phyloP scores from a whole-genome alignment of 306 rosid species.

The Echinosophora koreensis region DNA sequence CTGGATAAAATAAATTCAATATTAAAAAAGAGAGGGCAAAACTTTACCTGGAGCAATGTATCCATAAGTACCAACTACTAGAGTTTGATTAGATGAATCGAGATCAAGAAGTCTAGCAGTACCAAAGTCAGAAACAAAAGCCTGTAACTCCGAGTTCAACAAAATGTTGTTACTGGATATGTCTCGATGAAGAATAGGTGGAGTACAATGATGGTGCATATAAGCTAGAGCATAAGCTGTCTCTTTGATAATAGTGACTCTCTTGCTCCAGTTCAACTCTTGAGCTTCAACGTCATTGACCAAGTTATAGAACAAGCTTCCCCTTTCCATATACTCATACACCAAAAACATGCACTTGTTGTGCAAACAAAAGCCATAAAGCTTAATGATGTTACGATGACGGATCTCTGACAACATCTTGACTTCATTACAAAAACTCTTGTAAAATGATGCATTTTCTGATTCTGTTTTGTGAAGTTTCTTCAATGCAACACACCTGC shows the following conservation, averaged over 20 bases:
- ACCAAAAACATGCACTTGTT: slow-evolving; percentile 36
- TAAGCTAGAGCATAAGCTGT: slow-evolving; percentile 26
- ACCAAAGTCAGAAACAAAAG: slow-evolving; percentile 28
- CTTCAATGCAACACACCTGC: slow-evolving; percentile 38
- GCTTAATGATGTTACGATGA: slow-evolving; percentile 26
- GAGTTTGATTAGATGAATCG: slow-evolving; percentile 25
- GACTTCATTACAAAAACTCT: slow-evolving; percentile 28
- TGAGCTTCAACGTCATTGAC: background rate
- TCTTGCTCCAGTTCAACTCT: slow-evolving; percentile 32
- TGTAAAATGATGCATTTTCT: background rate
- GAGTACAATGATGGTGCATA: slow-evolving; percentile 41
- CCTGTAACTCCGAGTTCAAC: slow-evolving; percentile 6
- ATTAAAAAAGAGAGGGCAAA: too few relatives aligned
- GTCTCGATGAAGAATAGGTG: slow-evolving; percentile 32
- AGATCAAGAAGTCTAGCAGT: slow-evolving; percentile 29
- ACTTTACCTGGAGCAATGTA: slow-evolving; percentile 35
- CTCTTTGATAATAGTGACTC: slow-evolving; percentile 19
- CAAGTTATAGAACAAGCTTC: slow-evolving; percentile 24
- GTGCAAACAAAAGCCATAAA: slow-evolving; percentile 42
- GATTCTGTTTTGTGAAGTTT: slow-evolving; percentile 39
- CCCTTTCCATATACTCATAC: slow-evolving; percentile 43
- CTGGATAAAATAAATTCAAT: too few relatives aligned
- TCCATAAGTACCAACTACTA: slow-evolving; percentile 13
- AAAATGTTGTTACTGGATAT: slow-evolving; percentile 38
- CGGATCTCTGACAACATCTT: slow-evolving; percentile 18